phyloP scores from a whole-genome alignment of 1,139 yeast genomes.

The Candida pseudoviswanathii region DNA sequence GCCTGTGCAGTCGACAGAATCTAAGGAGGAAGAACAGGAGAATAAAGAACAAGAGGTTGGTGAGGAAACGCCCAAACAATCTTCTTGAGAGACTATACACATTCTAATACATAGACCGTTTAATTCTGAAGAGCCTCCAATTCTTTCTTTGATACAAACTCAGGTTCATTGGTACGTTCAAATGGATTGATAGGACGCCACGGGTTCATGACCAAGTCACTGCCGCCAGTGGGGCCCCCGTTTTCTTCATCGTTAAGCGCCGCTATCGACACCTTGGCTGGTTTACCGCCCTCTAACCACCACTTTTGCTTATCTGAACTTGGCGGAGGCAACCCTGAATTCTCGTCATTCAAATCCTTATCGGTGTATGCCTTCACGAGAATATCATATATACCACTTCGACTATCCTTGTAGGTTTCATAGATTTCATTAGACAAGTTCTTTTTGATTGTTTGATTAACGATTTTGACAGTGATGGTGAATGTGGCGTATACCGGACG shows the following conservation, averaged over 20 bases:
- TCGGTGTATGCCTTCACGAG: slow-evolving; percentile 30
- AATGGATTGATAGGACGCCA: slow-evolving; percentile 73
- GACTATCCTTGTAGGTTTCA: slow-evolving; percentile 49
- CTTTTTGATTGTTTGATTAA: slow-evolving; percentile 66
- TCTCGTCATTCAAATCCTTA: slow-evolving; percentile 18
- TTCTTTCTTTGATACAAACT: slow-evolving; percentile 26
- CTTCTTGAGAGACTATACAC: too few relatives aligned
- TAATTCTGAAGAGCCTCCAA: slow-evolving; percentile 12
- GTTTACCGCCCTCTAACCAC: slow-evolving; percentile 86
- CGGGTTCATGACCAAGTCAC: slow-evolving; percentile 61
- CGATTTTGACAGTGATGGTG: slow-evolving; percentile 63
- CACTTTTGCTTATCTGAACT: slow-evolving; percentile 80
- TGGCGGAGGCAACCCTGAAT: slow-evolving; percentile 74
- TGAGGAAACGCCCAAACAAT: too few relatives aligned
- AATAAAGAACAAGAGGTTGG: background rate
- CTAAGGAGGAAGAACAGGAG: background rate
- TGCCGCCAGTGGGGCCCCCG: background rate
- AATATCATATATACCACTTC: slow-evolving; percentile 44
- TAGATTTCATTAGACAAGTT: slow-evolving; percentile 63
- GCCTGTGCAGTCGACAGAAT: slow-evolving; percentile 6
- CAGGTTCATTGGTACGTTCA: slow-evolving; percentile 35
- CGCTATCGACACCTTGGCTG: slow-evolving; percentile 64
- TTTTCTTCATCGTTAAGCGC: slow-evolving; percentile 34
- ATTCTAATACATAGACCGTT: background rate
- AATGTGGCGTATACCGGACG: slow-evolving; percentile 87